Percentiles rank a stretch among this genome's conserved stretches.
phyloP scores from a whole-genome alignment of 2,329 filamentous ascomycete genomes.

The Herpotrichia juniperi region DNA sequence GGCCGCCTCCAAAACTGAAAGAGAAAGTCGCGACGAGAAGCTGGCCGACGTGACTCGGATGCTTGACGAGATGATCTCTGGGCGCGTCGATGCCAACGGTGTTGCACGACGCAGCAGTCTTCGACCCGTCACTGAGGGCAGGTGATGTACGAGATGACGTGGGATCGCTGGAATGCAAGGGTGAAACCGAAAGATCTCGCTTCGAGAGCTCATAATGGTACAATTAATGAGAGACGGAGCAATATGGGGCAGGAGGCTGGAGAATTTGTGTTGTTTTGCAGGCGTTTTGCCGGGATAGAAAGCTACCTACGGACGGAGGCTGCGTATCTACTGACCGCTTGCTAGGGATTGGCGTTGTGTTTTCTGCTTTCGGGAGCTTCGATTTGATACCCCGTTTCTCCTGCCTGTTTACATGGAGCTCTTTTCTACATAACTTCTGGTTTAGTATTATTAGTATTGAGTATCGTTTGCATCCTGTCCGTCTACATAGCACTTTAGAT shows the following conservation, averaged over 20 bases:
- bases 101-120: slow-evolving; percentile 55
- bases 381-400: slow-evolving; percentile 38
- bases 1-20: slow-evolving; percentile 48
- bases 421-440: slow-evolving; percentile 11
- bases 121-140: slow-evolving; percentile 19
- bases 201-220: slow-evolving; percentile 6
- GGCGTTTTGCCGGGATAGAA: slow-evolving; percentile 1
- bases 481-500: slow-evolving; percentile 5
- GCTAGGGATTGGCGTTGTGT: background rate
- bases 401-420: background rate
- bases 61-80: slow-evolving; percentile 95
- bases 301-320: background rate
- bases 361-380: slow-evolving; percentile 18
- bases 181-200: slow-evolving; percentile 11
- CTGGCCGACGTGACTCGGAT: slow-evolving; percentile 93
- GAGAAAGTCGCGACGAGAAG: slow-evolving; percentile 52
- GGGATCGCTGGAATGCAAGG: slow-evolving; percentile 15
- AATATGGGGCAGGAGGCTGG: background rate
- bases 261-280: background rate
- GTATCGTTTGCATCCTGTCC: background rate
- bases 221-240: slow-evolving; percentile 8
- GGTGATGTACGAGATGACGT: slow-evolving; percentile 5
- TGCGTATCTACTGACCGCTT: slow-evolving; percentile 3
- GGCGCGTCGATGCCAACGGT: slow-evolving; percentile 74
- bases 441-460: slow-evolving; percentile 15